These are phyloP conservation scores for Candolleomyces aberdarensis DNA, from an alignment of 768 basidiomycete species.

Conservation along the genomic window DNA sequence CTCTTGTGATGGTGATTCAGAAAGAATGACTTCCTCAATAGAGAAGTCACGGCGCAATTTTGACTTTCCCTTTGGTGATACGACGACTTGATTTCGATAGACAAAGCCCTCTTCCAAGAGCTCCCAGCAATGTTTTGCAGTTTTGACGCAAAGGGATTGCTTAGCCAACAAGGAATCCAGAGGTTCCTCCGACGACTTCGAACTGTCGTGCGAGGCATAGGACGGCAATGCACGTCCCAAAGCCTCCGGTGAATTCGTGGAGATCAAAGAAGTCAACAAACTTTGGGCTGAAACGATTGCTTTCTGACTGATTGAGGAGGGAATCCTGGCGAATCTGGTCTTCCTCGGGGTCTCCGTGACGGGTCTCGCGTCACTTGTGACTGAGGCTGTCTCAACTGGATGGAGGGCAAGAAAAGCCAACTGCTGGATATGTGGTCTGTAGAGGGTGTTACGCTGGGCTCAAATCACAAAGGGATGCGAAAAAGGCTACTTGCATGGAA, in stretches of 20 bases:
- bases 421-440: constrained; percentile 62
- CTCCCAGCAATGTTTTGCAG: constrained; percentile 59
- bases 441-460: constrained; percentile 6
- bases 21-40: constrained; percentile 15
- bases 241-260: constrained; percentile 53
- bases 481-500: constrained; percentile 43
- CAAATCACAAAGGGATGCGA: neutral
- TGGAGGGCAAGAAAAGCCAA: constrained; percentile 71
- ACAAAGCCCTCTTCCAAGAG: constrained; percentile 56
- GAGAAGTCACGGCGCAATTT: constrained; percentile 23
- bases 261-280: constrained; percentile 51
- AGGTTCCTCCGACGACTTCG: constrained; percentile 11
- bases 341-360: constrained; percentile 40
- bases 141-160: constrained; percentile 50
- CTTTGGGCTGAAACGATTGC: constrained; percentile 52
- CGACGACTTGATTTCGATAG: constrained; percentile 23
- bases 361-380: constrained; percentile 16
- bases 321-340: constrained; percentile 34
- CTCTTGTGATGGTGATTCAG: constrained; percentile 13
- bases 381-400: constrained; percentile 31
- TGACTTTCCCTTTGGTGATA: constrained; percentile 31
- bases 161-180: constrained; percentile 55
- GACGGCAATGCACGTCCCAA: constrained; percentile 55
- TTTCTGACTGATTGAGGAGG: constrained; percentile 35
- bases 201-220: constrained; percentile 31